Evolutionary conservation across 805 yeast genomes (phyloP).

Genomic region (Torulaspora maleeae): DNA sequence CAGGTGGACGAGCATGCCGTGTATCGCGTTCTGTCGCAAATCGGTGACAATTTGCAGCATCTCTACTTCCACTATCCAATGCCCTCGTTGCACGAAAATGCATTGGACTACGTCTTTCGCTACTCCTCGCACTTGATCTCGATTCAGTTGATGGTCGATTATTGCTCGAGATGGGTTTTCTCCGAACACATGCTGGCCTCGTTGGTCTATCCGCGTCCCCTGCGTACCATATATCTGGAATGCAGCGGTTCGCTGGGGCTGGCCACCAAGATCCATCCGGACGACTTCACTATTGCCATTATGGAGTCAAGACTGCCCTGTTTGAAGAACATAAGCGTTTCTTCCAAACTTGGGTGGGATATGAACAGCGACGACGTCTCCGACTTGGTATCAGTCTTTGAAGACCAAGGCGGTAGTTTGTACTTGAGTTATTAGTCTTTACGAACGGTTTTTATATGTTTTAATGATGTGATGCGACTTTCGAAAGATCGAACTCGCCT

Average conservation of each 20-base stretch:
- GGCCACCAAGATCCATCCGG: constrained; percentile 76
- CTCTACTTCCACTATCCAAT: constrained; percentile 79
- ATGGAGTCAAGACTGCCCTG: constrained; percentile 71
- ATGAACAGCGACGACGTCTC: constrained; percentile 54
- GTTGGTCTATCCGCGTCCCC: constrained; percentile 32
- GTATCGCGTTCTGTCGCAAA: constrained; percentile 51
- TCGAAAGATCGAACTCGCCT: not conserved
- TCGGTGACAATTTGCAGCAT: constrained; percentile 61
- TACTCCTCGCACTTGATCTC: constrained; percentile 69
- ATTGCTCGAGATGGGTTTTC: constrained; percentile 49
- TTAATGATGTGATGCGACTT: not conserved
- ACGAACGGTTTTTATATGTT: not conserved
- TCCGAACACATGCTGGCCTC: constrained; percentile 42
- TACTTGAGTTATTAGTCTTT: constrained; percentile 43
- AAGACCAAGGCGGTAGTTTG: constrained; percentile 74
- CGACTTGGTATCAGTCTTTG: constrained; percentile 64
- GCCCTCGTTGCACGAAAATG: constrained; percentile 67
- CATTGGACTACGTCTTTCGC: constrained; percentile 67
- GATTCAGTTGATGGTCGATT: constrained; percentile 74
- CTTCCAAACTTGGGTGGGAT: constrained; percentile 85
- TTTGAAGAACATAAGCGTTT: constrained; percentile 58
- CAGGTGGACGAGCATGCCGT: constrained; percentile 61
- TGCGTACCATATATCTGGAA: constrained; percentile 63
- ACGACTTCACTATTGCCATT: constrained; percentile 80
- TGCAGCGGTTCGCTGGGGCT: constrained; percentile 87